Conservation (phyloP, 176 grass and related monocot genomes). For the Tuctoria greenei region DNA sequence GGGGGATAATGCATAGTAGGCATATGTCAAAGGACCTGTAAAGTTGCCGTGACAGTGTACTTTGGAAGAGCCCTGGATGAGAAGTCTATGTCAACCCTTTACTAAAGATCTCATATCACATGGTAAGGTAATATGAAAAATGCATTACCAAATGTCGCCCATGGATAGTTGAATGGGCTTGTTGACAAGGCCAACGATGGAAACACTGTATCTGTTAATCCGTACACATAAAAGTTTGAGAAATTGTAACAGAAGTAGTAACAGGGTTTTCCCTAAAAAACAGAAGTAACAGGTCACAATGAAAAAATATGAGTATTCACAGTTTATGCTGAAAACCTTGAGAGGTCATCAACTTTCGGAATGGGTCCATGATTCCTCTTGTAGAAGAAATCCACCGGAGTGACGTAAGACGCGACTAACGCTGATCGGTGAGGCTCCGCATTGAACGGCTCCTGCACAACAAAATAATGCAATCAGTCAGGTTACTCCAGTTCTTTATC, state of each 20-base stretch:
- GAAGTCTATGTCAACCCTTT: slow-evolving; percentile 37
- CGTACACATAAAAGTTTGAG: slow-evolving; percentile 6
- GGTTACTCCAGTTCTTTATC: not conserved
- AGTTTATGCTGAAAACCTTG: slow-evolving; percentile 46
- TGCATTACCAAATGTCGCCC: slow-evolving; percentile 77
- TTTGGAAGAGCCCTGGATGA: slow-evolving; percentile 75
- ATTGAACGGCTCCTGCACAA: slow-evolving; percentile 91
- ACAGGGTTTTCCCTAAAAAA: no score
- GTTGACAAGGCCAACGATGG: slow-evolving; percentile 71
- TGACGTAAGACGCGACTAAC: slow-evolving; percentile 73
- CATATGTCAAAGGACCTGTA: slow-evolving; percentile 58
- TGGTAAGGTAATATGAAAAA: not conserved
- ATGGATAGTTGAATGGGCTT: slow-evolving; percentile 70
- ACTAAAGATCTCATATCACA: slow-evolving; percentile 5
- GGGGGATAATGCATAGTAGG: not conserved
- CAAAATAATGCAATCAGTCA: not conserved
- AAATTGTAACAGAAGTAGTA: not conserved
- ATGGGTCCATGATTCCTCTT: slow-evolving; percentile 99
- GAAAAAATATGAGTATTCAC: not conserved
- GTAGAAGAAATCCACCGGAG: slow-evolving; percentile 89
- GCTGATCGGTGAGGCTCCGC: slow-evolving; percentile 78
- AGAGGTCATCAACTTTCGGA: slow-evolving; percentile 73
- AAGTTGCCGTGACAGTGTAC: slow-evolving; percentile 86
- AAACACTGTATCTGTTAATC: slow-evolving; percentile 71
- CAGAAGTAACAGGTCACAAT: no score